Evolutionary conservation across 2,329 filamentous ascomycete species (phyloP), one percentile per base, ranked within the genome.

Genomic region (Trichophyton equinum): DNA sequence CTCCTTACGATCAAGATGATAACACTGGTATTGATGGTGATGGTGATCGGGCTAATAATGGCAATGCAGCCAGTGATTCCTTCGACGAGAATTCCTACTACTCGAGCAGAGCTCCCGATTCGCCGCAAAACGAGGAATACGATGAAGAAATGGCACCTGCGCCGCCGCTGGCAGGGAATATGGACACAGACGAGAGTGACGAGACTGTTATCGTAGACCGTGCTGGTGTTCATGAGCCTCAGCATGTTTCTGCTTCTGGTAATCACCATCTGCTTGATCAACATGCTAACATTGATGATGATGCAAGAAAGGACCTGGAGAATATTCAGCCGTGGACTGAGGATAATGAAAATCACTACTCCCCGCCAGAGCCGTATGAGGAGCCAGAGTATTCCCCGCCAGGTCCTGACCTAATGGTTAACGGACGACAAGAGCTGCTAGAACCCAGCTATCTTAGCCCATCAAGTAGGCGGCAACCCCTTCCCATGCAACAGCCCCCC

Each of bases 61-160:
- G 79, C 67, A 79, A 85, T 74, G 84, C 84, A 72, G 81, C 82
- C 70, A 88, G 81, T 81, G 89, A 92, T 73, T 94, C 89, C 40
- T 89, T 91, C 76, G 91, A 96, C 75, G 87, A 95, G 72, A 91
- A 95, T 71, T 94, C 91, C 46, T 95, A 95, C 75, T 96, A 97
- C 79, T 96, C 92, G 66, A 96, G 91, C 76, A 89, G 87, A 77
- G 82, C 82, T 65, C 86, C 91, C 78, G 88, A 91, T 72, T 95
- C 91, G 65, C 78, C 82, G 71, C 78, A 80, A 64, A 73, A 75
- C 44, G 73, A 72, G 60, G 70, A 72, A 15, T 71, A 69, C 56
- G 57, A 59, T 36, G 11, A 27, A 33, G 25, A 38, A 20, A 46
- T 47, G 38, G 22, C 33, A 20, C 64, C 44, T 40, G 33, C 33